phyloP scores from a whole-genome alignment of 2,329 filamentous ascomycete species.

The Fusarium succisae region DNA sequence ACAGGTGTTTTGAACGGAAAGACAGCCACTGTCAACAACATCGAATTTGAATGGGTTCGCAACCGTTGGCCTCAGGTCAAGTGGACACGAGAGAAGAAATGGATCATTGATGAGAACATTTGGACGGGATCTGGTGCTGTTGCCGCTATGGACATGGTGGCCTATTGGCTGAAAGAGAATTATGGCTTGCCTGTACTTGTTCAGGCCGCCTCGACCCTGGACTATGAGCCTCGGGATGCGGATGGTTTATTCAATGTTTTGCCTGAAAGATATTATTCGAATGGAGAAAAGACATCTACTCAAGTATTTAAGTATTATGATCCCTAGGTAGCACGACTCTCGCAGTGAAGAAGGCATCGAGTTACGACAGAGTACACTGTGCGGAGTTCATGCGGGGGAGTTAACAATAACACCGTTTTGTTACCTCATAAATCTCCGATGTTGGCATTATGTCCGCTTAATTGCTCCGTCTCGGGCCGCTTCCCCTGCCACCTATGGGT shows the following conservation, averaged over 20 bases:
- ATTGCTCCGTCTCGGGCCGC: not conserved
- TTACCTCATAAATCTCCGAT: not conserved
- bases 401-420: not conserved
- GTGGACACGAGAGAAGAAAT: not conserved
- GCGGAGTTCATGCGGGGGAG: too few species aligned
- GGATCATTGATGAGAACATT: not conserved
- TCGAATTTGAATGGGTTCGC: not conserved
- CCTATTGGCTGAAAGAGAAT: not conserved
- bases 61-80: not conserved
- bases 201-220: not conserved
- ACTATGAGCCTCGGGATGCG: not conserved
- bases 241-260: not conserved
- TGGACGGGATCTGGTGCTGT: not conserved
- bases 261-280: not conserved
- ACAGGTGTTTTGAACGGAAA: not conserved
- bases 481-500: not conserved
- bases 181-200: not conserved
- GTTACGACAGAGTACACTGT: too few species aligned
- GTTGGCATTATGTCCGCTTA: not conserved
- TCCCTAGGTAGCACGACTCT: not conserved
- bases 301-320: not conserved
- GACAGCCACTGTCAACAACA: not conserved
- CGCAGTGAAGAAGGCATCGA: rapidly evolving
- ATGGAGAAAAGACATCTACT: not conserved
- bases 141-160: not conserved